Conservation (phyloP, 2,329 filamentous ascomycete genomes). For the Nakataea oryzae region DNA sequence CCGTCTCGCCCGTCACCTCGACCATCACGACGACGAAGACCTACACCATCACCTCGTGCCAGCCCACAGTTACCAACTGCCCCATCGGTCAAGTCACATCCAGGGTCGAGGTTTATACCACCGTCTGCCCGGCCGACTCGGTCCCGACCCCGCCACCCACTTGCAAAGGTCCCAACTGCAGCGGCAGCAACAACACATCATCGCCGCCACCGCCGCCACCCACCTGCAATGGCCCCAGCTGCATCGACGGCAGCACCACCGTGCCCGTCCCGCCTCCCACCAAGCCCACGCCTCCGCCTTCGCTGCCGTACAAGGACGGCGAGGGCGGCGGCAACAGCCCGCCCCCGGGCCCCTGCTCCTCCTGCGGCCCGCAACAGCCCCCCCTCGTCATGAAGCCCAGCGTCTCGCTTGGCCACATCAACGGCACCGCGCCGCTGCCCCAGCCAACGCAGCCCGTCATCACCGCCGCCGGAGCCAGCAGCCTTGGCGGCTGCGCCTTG, state of each 20-base stretch:
- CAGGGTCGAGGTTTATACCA: slow-evolving; percentile 22
- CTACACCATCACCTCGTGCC: slow-evolving; percentile 17
- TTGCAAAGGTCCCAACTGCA: too few relatives aligned
- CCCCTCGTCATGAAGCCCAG: not conserved
- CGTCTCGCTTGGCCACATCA: not conserved
- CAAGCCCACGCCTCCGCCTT: not conserved
- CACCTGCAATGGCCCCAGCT: not conserved
- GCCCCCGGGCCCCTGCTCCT: not conserved
- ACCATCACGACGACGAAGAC: slow-evolving; percentile 11
- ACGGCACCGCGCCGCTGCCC: not conserved
- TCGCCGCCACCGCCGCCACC: too few relatives aligned
- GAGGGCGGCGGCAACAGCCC: too few relatives aligned
- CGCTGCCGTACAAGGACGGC: too few relatives aligned
- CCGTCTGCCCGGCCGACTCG: slow-evolving; percentile 24
- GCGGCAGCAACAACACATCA: not conserved
- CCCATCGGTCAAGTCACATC: slow-evolving; percentile 15
- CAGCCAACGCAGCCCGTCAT: not conserved
- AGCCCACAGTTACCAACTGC: slow-evolving; percentile 16
- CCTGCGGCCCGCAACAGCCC: not conserved
- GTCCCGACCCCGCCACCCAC: not conserved
- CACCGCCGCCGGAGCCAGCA: not conserved
- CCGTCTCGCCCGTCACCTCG: slow-evolving; percentile 3
- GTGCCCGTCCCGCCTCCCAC: not conserved
- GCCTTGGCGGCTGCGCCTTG: not conserved
- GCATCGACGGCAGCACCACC: not conserved